Conservation (phyloP, 257 asterid species). For the Scutellaria galericulata region DNA sequence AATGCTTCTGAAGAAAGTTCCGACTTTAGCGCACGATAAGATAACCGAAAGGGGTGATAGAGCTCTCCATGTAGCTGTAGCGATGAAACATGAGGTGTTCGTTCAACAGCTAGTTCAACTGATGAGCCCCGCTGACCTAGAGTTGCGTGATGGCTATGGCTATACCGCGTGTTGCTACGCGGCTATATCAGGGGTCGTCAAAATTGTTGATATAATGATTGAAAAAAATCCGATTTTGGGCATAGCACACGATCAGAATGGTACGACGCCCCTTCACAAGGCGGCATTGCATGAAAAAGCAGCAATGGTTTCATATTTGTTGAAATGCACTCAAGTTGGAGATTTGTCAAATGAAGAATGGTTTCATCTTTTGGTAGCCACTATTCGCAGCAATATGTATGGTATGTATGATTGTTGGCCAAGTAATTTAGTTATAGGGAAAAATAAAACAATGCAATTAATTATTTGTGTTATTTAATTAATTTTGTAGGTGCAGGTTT, state of each 20-base stretch:
- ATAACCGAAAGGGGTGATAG: not conserved
- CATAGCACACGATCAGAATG: not conserved
- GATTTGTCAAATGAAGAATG: not conserved
- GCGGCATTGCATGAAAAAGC: constrained; percentile 21
- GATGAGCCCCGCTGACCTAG: not conserved
- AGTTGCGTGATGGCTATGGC: not conserved
- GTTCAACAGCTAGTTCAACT: not conserved
- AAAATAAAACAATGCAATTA: no score
- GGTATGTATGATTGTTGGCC: constrained; percentile 24
- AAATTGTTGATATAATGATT: constrained; percentile 32
- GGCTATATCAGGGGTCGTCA: constrained; percentile 26
- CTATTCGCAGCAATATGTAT: constrained; percentile 5
- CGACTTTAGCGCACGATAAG: not conserved
- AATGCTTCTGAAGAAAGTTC: not conserved
- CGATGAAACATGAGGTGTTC: constrained; percentile 6
- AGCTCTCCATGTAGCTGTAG: constrained; percentile 11
- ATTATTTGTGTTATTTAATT: no score
- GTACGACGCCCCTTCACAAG: constrained; percentile 12
- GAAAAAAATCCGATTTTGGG: not conserved
- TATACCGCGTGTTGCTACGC: constrained; percentile 34
- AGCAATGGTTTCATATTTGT: constrained; percentile 34
- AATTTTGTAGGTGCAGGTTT: not conserved
- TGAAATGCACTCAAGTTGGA: not conserved
- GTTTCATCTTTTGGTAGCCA: not conserved
- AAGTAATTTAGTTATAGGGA: no score